Evolutionary conservation across 2,329 filamentous ascomycete genomes (phyloP), one percentile per base, ranked within the genome.

Genomic region (Ceratocystis cacaofunesta): DNA sequence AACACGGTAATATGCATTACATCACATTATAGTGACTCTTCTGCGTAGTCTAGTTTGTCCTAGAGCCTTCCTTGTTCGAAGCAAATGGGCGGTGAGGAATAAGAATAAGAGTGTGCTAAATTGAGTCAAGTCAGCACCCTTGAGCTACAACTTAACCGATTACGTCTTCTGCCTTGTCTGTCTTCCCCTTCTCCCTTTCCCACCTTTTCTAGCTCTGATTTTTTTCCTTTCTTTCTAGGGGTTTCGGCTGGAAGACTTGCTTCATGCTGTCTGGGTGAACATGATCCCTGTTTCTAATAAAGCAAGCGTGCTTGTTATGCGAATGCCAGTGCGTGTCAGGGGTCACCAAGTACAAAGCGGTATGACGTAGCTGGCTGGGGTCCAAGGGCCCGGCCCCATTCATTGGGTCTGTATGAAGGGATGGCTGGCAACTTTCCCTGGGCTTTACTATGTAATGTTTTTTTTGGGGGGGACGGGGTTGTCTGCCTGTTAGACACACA

Each of bases 331-430:
- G 52, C 52, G 28, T 32, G 52, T n/a, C 52, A 58, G 52, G 52
- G 52, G 52, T 58, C 28, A 58, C 25, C 52, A 58, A 58, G 52
- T 32, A 32, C 25, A 58, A 32, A 58, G 52, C 52, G 52, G 52
- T 58, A 58, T 58, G 52, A 58, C 52, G 52, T 58, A 58, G 52
- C 8, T 58, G 52, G 52, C 52, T 36, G 52, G 52, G 32, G 52
- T 58, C 25, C 15, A 58, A 32, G 17, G 52, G 7, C 28, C 12
- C 12, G 52, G 7, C 28, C 12, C 12, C 6, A 36, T 58, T 8
- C 32, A 17, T 30, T 58, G 28, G 52, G 52, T 25, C 52, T 30
- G n/a, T 28, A 19, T 17, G 48, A 7, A 25, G 25, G 22, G 48
- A 52, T 52, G 48, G 19, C 25, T 52, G 32, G 32, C 32, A 12